These are phyloP conservation scores for Fusarium coicis DNA, from an alignment of 2,329 filamentous ascomycete genomes.

Conservation along the genomic window DNA sequence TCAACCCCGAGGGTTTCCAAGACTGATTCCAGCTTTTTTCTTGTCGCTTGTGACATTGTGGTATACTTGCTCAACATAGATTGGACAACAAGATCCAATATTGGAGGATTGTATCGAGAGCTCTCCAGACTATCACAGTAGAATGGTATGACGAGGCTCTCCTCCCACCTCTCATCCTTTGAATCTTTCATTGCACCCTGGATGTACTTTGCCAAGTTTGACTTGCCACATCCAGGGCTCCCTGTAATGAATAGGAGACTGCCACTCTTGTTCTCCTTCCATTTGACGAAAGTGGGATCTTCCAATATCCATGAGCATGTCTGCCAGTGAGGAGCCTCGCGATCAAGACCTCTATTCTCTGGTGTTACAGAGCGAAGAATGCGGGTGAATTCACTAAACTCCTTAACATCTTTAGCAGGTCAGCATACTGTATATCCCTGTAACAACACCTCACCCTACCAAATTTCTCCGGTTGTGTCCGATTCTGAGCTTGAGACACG, in stretches of 20 bases:
- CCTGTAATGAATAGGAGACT: constrained; percentile 36
- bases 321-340: constrained; percentile 29
- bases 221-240: constrained; percentile 36
- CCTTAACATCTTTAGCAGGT: constrained; percentile 13
- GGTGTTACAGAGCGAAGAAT: constrained; percentile 24
- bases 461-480: constrained; percentile 15
- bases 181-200: constrained; percentile 26
- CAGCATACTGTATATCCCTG: not conserved
- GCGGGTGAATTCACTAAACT: constrained; percentile 22
- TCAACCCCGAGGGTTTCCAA: constrained; percentile 16
- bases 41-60: constrained; percentile 12
- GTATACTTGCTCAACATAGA: constrained; percentile 24
- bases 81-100: constrained; percentile 29
- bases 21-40: constrained; percentile 17
- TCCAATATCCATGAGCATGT: constrained; percentile 35
- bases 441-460: constrained; percentile 4
- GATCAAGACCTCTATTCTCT: constrained; percentile 33
- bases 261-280: constrained; percentile 22
- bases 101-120: constrained; percentile 31
- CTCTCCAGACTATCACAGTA: constrained; percentile 37
- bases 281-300: constrained; percentile 18
- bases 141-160: constrained; percentile 29
- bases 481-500: constrained; percentile 10
- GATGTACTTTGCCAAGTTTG: constrained; percentile 35
- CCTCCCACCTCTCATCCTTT: not conserved